Percentiles rank a stretch among this genome's conserved stretches.
These are phyloP conservation scores for Fomitopsis palustris DNA, from an alignment of 1,284 basidiomycete genomes.

Conservation along the genomic window DNA sequence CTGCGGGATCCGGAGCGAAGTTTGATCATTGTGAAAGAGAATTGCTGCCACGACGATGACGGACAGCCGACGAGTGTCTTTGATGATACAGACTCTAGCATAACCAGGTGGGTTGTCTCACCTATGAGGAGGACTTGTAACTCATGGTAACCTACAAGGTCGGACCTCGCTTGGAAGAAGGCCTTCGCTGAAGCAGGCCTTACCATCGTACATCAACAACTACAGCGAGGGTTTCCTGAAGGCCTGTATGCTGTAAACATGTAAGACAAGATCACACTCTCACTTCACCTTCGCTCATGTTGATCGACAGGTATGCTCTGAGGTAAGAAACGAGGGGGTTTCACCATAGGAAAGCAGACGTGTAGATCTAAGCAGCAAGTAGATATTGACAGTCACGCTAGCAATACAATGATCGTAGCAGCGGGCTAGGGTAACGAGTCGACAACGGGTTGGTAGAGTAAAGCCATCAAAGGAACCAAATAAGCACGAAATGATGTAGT, in stretches of 20 bases:
- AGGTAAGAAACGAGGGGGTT: constrained; percentile 19
- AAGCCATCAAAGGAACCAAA: not conserved
- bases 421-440: not conserved
- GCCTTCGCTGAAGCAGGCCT: constrained; percentile 72
- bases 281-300: constrained; percentile 1
- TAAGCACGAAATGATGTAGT: not conserved
- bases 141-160: constrained; percentile 42
- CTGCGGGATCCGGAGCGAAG: constrained; percentile 48
- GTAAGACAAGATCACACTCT: constrained; percentile 38
- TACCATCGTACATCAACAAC: constrained; percentile 61
- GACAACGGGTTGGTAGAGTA: not conserved
- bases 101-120: constrained; percentile 62
- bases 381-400: not conserved
- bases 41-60: constrained; percentile 66
- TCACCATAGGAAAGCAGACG: not conserved
- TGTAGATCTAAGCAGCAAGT: not conserved
- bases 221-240: constrained; percentile 76
- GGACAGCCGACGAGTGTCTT: constrained; percentile 60
- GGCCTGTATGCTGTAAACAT: constrained; percentile 84
- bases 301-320: constrained; percentile 53
- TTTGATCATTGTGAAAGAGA: constrained; percentile 88
- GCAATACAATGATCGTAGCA: constrained; percentile 1
- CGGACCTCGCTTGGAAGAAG: constrained; percentile 77
- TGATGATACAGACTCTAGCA: constrained; percentile 84
- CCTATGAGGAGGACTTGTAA: not conserved